phyloP scores from a whole-genome alignment of 495 filamentous ascomycete species.

The Annulohypoxylon nitens region DNA sequence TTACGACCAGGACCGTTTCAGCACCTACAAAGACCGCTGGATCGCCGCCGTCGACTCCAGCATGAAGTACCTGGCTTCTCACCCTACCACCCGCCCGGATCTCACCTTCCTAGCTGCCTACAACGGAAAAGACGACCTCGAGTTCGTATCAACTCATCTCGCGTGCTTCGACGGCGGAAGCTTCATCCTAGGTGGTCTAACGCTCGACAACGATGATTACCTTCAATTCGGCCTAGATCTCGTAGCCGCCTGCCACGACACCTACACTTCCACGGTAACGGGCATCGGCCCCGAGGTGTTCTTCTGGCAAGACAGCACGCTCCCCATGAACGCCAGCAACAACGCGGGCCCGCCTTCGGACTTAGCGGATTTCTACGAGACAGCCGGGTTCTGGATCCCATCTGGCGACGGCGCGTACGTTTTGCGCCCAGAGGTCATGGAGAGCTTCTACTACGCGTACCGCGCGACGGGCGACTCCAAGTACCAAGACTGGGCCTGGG shows the following conservation, averaged over 20 bases:
- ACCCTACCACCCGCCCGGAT: conserved; percentile 76
- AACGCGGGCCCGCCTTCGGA: conserved; percentile 58
- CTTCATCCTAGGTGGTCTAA: conserved; percentile 86
- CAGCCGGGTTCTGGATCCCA: conserved; percentile 81
- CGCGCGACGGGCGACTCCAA: conserved; percentile 77
- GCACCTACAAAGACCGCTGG: conserved; percentile 78
- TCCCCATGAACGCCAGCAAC: conserved; percentile 53
- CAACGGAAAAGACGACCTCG: conserved; percentile 57
- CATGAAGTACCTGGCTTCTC: conserved; percentile 77
- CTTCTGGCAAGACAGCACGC: conserved; percentile 70
- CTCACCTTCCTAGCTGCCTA: conserved; percentile 81
- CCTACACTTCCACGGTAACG: conserved; percentile 76
- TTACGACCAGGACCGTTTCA: conserved; percentile 78
- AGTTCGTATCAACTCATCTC: conserved; percentile 72
- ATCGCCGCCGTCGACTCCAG: conserved; percentile 80
- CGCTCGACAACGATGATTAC: conserved; percentile 72
- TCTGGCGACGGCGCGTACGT: conserved; percentile 66
- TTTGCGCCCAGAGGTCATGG: conserved; percentile 86
- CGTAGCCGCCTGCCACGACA: conserved; percentile 78
- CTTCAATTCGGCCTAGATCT: conserved; percentile 81
- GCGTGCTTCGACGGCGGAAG: conserved; percentile 90
- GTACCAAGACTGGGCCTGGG: conserved; percentile 90
- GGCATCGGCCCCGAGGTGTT: conserved; percentile 86
- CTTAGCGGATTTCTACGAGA: conserved; percentile 70
- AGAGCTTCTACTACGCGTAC: conserved; percentile 91